Percentiles rank a stretch among this genome's conserved stretches.
phyloP scores from a whole-genome alignment of 75 land plant genomes.

The Cunninghamia lanceolata region DNA sequence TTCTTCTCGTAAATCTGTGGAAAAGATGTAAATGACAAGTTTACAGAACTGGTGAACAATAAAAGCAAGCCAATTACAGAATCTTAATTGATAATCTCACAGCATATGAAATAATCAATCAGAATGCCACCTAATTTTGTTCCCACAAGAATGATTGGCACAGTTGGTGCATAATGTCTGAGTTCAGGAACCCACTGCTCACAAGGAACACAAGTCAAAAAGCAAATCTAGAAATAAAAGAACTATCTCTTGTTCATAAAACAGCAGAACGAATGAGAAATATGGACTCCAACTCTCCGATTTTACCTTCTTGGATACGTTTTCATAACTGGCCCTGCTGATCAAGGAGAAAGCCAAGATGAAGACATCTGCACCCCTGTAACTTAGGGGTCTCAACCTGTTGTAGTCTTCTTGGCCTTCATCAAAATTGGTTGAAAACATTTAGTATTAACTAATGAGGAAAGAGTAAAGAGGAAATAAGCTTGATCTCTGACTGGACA shows the following conservation, averaged over 20 bases:
- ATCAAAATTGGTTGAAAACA: constrained; percentile 28
- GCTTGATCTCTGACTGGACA: background rate
- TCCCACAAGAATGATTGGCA: constrained; percentile 86
- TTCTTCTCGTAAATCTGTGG: background rate
- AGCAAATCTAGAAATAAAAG: too few relatives aligned
- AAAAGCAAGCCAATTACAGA: background rate
- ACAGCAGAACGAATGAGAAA: too few relatives aligned
- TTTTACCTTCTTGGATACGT: constrained; percentile 71
- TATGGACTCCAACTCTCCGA: background rate
- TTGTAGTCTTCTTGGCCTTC: too few relatives aligned
- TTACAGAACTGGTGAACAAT: background rate
- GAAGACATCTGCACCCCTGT: constrained; percentile 89
- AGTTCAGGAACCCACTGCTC: constrained; percentile 88
- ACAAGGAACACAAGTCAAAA: too few relatives aligned
- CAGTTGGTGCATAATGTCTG: constrained; percentile 53
- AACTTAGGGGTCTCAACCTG: constrained; percentile 87
- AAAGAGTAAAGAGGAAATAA: too few relatives aligned
- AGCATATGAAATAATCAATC: too few relatives aligned
- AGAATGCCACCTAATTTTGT: constrained; percentile 61
- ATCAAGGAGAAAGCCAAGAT: constrained; percentile 79
- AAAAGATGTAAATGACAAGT: too few relatives aligned
- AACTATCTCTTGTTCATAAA: too few relatives aligned
- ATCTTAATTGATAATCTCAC: background rate
- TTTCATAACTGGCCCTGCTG: constrained; percentile 87
- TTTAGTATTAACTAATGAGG: background rate